phyloP scores from a whole-genome alignment of 345 rosid genomes.

The Ailanthus altissimus region DNA sequence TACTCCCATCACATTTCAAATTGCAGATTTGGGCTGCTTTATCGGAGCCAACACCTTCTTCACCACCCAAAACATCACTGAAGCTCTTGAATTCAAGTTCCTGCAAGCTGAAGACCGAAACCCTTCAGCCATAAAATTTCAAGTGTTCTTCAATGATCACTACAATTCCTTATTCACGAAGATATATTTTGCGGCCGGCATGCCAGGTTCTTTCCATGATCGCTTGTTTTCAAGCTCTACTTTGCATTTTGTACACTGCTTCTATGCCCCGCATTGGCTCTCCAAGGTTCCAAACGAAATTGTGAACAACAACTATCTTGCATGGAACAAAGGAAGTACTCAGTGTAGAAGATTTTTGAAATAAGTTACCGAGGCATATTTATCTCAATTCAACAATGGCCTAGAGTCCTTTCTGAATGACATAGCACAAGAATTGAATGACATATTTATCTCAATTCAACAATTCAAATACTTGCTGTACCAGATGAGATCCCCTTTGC shows the following conservation, averaged over 20 bases:
- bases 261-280: constrained; percentile 39
- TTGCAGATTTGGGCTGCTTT: constrained; percentile 39
- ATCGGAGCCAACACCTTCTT: constrained; percentile 33
- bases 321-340: constrained; percentile 22
- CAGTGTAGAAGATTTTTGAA: constrained; percentile 10
- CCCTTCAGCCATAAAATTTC: background rate
- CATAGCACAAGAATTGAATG: constrained; percentile 29
- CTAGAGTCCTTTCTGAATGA: constrained; percentile 16
- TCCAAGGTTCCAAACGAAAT: constrained; percentile 21
- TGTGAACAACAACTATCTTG: background rate
- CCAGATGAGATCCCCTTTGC: too few species aligned
- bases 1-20: too few species aligned
- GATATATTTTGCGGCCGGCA: too few species aligned
- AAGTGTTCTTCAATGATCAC: too few species aligned
- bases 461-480: too few species aligned
- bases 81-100: constrained; percentile 20
- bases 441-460: too few species aligned
- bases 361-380: constrained; percentile 20
- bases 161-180: too few species aligned
- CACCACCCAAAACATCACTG: constrained; percentile 27
- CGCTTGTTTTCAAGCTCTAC: too few species aligned
- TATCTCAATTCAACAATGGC: too few species aligned
- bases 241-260: constrained; percentile 42
- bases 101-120: background rate
- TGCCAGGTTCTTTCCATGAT: too few species aligned